phyloP scores from a whole-genome alignment of 2,329 filamentous ascomycete species.

The Cadophora luteo-olivacea region DNA sequence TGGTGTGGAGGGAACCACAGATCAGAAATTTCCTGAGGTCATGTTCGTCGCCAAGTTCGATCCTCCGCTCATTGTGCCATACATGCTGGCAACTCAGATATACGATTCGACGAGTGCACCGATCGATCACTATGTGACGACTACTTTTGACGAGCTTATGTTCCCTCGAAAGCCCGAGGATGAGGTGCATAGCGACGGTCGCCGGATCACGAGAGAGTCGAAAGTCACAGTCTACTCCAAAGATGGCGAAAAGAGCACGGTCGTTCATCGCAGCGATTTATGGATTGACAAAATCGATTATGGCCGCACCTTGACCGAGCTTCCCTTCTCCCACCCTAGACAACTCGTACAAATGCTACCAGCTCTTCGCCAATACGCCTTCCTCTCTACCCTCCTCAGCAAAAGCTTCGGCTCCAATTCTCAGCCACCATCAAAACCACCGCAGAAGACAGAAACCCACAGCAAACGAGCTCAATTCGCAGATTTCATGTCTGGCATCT shows the following conservation, averaged over 20 bases:
- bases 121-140: conserved; percentile 60
- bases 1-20: conserved; percentile 54
- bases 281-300: conserved; percentile 77
- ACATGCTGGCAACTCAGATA: conserved; percentile 67
- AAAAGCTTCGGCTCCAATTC: conserved; percentile 59
- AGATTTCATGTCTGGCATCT: conserved; percentile 39
- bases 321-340: conserved; percentile 80
- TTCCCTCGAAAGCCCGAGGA: conserved; percentile 55
- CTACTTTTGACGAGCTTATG: conserved; percentile 58
- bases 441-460: conserved; percentile 22
- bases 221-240: conserved; percentile 51
- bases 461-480: conserved; percentile 41
- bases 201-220: conserved; percentile 59
- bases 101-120: conserved; percentile 63
- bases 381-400: conserved; percentile 68
- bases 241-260: conserved; percentile 35
- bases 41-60: conserved; percentile 78
- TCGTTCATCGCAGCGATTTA: conserved; percentile 64
- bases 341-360: conserved; percentile 80
- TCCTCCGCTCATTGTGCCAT: conserved; percentile 74
- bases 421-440: conserved; percentile 17
- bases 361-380: conserved; percentile 75
- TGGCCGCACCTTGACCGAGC: conserved; percentile 67
- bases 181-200: conserved; percentile 59
- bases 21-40: conserved; percentile 68